phyloP scores from a whole-genome alignment of 1,139 yeast species.

The Hemisphaericaspora xylanilytica region DNA sequence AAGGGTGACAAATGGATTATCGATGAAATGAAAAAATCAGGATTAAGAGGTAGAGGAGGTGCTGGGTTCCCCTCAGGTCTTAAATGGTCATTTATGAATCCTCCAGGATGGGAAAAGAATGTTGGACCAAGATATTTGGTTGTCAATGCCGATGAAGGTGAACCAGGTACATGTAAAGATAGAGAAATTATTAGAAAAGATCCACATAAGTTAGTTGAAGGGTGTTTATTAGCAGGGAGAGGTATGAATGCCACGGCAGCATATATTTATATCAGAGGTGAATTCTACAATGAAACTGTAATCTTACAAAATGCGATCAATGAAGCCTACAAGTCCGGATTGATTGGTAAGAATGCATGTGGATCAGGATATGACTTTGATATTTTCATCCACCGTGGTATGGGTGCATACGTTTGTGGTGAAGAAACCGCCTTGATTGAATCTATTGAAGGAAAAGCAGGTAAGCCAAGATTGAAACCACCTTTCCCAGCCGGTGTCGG shows the following conservation, averaged over 20 bases:
- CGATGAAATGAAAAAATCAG: constrained; percentile 79
- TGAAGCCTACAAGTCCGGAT: constrained; percentile 79
- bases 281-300: constrained; percentile 76
- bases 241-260: constrained; percentile 95
- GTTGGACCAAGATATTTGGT: constrained; percentile 82
- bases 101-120: constrained; percentile 92
- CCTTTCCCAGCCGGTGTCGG: constrained; percentile 96
- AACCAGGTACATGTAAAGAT: constrained; percentile 91
- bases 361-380: constrained; percentile 85
- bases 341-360: constrained; percentile 79
- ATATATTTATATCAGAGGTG: constrained; percentile 85
- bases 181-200: constrained; percentile 86
- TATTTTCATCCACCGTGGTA: constrained; percentile 80
- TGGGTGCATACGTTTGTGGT: constrained; percentile 91
- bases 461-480: constrained; percentile 89
- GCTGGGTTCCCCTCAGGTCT: constrained; percentile 91
- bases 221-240: constrained; percentile 82
- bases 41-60: constrained; percentile 89
- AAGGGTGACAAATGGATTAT: constrained; percentile 89
- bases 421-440: constrained; percentile 89
- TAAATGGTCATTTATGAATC: constrained; percentile 92
- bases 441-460: constrained; percentile 86
- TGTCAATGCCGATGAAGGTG: constrained; percentile 91
- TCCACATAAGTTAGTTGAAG: constrained; percentile 87
- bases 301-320: constrained; percentile 74